Evolutionary conservation across 75 land plant genomes (phyloP).

Genomic region (Pinus taeda): DNA sequence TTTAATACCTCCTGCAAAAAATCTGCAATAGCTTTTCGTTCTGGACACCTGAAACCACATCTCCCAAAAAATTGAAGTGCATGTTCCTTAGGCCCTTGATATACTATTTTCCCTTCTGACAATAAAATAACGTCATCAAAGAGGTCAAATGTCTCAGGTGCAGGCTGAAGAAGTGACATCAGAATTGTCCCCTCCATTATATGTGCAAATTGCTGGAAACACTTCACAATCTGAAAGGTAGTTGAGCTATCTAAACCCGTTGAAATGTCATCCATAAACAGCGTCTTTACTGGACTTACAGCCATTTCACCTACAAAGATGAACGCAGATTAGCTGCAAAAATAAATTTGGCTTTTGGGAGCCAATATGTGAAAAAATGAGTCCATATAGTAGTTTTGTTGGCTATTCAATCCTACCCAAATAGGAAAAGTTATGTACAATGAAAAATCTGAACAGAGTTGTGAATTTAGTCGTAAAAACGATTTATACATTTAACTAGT

Average conservation of each 20-base stretch:
- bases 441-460: not conserved
- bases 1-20: slow-evolving; percentile 56
- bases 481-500: not conserved
- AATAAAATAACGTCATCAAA: slow-evolving; percentile 56
- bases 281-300: slow-evolving; percentile 17
- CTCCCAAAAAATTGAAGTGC: slow-evolving; percentile 37
- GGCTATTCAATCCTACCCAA: not conserved
- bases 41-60: slow-evolving; percentile 50
- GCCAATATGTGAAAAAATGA: not conserved
- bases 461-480: not conserved
- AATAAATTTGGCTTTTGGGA: not conserved
- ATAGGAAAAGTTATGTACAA: not conserved
- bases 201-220: slow-evolving; percentile 52
- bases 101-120: slow-evolving; percentile 55
- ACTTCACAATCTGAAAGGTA: slow-evolving; percentile 57
- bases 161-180: slow-evolving; percentile 66
- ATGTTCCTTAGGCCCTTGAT: slow-evolving; percentile 34
- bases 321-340: not conserved
- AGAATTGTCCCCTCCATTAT: slow-evolving; percentile 40
- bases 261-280: slow-evolving; percentile 39
- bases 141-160: slow-evolving; percentile 60
- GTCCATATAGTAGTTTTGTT: not conserved
- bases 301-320: slow-evolving; percentile 21
- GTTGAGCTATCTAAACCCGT: slow-evolving; percentile 73
- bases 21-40: slow-evolving; percentile 54